Conservation (phyloP, 2,329 filamentous ascomycete species). For the Botrytis hyacinthi region DNA sequence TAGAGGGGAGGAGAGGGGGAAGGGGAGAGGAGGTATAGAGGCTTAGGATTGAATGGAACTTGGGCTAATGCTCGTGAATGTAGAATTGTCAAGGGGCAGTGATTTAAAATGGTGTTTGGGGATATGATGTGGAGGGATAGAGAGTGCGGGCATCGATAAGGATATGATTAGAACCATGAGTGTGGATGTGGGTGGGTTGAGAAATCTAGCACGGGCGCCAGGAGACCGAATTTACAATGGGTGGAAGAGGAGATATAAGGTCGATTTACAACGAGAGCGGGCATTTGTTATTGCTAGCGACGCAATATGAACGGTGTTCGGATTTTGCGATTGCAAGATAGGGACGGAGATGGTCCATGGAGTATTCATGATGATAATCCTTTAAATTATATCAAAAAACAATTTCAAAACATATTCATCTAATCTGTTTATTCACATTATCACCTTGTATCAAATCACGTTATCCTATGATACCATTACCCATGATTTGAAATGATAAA, state of each 20-base stretch:
- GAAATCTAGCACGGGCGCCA: background rate
- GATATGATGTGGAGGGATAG: background rate
- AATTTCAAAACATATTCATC: background rate
- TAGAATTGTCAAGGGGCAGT: background rate
- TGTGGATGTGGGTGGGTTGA: background rate
- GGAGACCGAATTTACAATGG: rapidly evolving
- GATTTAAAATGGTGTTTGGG: background rate
- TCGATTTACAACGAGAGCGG: background rate
- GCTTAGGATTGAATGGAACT: background rate
- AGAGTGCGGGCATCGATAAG: background rate
- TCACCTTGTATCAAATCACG: no score
- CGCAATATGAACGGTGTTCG: background rate
- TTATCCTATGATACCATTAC: background rate
- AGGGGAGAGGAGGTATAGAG: background rate
- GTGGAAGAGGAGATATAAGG: background rate
- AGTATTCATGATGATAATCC: background rate
- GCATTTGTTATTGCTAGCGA: background rate
- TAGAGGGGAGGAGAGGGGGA: background rate
- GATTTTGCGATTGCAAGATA: background rate
- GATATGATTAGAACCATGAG: background rate
- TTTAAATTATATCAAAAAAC: background rate
- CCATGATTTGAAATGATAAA: no score
- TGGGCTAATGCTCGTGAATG: background rate
- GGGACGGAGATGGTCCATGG: background rate
- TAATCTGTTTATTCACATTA: background rate